Evolutionary conservation across 495 filamentous ascomycete species (phyloP).

Genomic region (Aspergillus indologenus): DNA sequence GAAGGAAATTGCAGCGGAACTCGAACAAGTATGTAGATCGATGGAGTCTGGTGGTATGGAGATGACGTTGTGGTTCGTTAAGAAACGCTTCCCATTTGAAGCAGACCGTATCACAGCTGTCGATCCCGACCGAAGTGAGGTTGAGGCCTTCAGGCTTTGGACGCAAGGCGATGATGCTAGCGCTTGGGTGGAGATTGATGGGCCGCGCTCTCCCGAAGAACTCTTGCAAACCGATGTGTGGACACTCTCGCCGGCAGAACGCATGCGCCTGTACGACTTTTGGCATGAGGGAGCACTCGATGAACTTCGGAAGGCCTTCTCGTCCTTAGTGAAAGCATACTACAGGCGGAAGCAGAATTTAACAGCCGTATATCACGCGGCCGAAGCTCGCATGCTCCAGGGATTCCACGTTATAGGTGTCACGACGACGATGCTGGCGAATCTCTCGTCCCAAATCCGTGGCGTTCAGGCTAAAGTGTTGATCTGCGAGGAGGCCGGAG

Average conservation of each 20-base stretch:
- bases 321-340: background rate
- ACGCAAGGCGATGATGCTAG: conserved; percentile 4
- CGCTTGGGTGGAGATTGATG: background rate
- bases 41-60: background rate
- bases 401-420: conserved; percentile 28
- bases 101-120: background rate
- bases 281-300: conserved; percentile 5
- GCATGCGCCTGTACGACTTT: conserved; percentile 13
- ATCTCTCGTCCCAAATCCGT: conserved; percentile 23
- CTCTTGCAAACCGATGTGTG: conserved; percentile 8
- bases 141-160: conserved; percentile 3
- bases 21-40: background rate
- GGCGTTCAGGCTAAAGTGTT: conserved; percentile 2
- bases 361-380: background rate
- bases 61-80: background rate
- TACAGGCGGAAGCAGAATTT: background rate
- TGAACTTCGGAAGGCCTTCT: background rate
- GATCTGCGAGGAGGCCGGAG: conserved; percentile 10
- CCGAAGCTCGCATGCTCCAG: background rate
- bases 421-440: conserved; percentile 35
- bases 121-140: background rate
- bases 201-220: conserved; percentile 8
- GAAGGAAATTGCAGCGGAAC: background rate
- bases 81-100: background rate
- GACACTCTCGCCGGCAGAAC: conserved; percentile 21